Evolutionary conservation across 352 stramenopile species (phyloP), one percentile per base, ranked within the genome.

Genomic region (Thraustochytrium sp.): DNA sequence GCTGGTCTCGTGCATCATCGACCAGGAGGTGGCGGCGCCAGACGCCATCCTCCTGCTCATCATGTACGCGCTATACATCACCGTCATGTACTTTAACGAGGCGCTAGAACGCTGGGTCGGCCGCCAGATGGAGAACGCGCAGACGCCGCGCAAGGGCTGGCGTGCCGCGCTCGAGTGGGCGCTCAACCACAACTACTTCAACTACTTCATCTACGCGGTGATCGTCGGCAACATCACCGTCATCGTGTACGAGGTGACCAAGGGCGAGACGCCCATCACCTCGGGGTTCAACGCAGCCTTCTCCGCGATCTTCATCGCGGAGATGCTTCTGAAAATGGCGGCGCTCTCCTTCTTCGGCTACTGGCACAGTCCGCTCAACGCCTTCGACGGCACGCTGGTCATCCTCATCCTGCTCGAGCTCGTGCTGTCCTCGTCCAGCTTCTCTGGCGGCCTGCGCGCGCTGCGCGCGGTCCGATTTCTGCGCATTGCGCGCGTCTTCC

Each of bases 31-130:
- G 18, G n/a, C 68, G 13, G 40, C 21, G 13, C 0, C 9, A 3
- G 62, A 85, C 38, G 42, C 51, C 21, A 26, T 48, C 8, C 51
- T 59, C 3, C 77, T 92, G 48, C 88, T 94, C 80, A 38, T 29
- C 1, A 86, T 93, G 84, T 94, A 94, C 76, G 18, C 89, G 23
- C 87, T 89, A 2, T 94, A 94, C 80, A 87, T 90, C 38, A 53
- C 88, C 34, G 13, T 94, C 37, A 94, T 94, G 91, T 86, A 84
- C 54, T 86, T 89, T 37, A 94, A 94, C 87, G 76, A 85, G 36
- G 48, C 49, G 2, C 72, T 90, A 11, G 64, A 88, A 44, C 42
- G 11, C 4, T 75, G 44, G 38, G 62, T 75, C n/a, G 44, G n/a
- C 11, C 11, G 5, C 23, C 38, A 34, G 16, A 36, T 75, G 23